Evolutionary conservation across 176 grass and related monocot species (phyloP).

Genomic region (Triticum dicoccoides): DNA sequence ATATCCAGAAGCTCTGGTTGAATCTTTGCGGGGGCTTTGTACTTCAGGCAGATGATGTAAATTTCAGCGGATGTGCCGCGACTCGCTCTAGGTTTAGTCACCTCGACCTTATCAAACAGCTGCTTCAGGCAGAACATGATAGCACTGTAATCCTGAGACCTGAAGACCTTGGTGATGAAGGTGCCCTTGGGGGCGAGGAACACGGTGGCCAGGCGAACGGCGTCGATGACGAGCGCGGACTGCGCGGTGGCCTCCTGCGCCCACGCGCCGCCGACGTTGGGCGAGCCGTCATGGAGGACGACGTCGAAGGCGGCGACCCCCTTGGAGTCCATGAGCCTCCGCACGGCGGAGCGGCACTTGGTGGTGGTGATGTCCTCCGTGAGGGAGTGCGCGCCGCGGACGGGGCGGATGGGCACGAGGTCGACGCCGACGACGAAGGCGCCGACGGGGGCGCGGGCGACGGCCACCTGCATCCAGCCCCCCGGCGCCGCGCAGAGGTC

Average conservation of each 20-base stretch:
- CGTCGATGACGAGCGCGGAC: slow-evolving; percentile 71
- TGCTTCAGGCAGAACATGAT: slow-evolving; percentile 89
- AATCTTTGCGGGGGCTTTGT: slow-evolving; percentile 89
- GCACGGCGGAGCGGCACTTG: slow-evolving; percentile 67
- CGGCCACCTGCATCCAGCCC: slow-evolving; percentile 89
- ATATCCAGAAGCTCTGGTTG: slow-evolving; percentile 90
- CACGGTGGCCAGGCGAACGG: slow-evolving; percentile 56
- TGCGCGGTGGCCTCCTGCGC: slow-evolving; percentile 88
- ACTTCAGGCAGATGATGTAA: slow-evolving; percentile 74
- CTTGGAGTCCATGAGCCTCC: slow-evolving; percentile 61
- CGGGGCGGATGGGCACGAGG: slow-evolving; percentile 71
- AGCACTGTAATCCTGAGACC: slow-evolving; percentile 89
- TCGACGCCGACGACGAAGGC: slow-evolving; percentile 84
- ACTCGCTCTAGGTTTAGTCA: slow-evolving; percentile 76
- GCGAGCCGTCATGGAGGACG: slow-evolving; percentile 88
- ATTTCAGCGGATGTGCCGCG: slow-evolving; percentile 92
- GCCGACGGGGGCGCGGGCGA: slow-evolving; percentile 55
- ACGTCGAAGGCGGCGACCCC: slow-evolving; percentile 65
- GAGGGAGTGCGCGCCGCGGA: slow-evolving; percentile 75
- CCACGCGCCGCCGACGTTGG: slow-evolving; percentile 92
- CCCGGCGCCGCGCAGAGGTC: slow-evolving; percentile 92
- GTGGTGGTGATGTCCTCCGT: slow-evolving; percentile 87
- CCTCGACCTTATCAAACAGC: slow-evolving; percentile 93
- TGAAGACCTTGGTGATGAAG: slow-evolving; percentile 94
- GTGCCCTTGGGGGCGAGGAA: slow-evolving; percentile 79